Evolutionary conservation across 2,329 filamentous ascomycete genomes (phyloP).

Genomic region (Escovopsis sp.): DNA sequence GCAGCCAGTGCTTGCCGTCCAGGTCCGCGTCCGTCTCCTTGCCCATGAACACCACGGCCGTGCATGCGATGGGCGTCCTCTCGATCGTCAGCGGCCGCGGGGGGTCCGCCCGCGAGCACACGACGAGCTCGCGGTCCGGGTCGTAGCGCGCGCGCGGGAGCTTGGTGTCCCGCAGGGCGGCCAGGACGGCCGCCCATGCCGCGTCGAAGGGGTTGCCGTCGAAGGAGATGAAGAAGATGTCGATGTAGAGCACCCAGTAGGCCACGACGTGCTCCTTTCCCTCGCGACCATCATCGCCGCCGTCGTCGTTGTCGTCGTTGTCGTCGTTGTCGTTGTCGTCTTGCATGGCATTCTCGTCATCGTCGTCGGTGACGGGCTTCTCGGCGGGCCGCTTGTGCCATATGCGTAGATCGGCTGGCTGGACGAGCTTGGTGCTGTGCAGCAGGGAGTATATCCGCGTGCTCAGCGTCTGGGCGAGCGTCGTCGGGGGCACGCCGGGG

Average conservation of each 20-base stretch:
- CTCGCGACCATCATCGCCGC: conserved; percentile 15
- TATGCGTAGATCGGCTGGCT: conserved; percentile 57
- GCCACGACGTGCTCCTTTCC: conserved; percentile 48
- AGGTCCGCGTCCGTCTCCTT: conserved; percentile 33
- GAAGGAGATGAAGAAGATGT: conserved; percentile 85
- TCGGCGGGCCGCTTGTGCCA: conserved; percentile 42
- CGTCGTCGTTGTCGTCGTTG: conserved; percentile 26
- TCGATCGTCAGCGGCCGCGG: conserved; percentile 43
- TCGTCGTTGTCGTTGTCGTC: conserved; percentile 11
- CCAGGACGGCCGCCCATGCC: conserved; percentile 71
- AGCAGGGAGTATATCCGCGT: conserved; percentile 66
- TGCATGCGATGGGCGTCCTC: conserved; percentile 60
- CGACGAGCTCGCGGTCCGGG: conserved; percentile 58
- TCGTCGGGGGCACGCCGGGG: conserved; percentile 67
- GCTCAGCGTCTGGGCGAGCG: conserved; percentile 71
- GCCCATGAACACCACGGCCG: conserved; percentile 64
- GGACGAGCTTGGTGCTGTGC: conserved; percentile 54
- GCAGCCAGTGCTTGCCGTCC: conserved; percentile 50
- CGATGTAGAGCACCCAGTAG: conserved; percentile 92
- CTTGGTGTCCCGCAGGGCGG: conserved; percentile 63
- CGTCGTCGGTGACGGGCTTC: conserved; percentile 23
- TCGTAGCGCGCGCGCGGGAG: conserved; percentile 77
- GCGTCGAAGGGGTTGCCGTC: conserved; percentile 88
- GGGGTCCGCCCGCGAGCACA: conserved; percentile 53
- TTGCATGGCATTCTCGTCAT: no score